Evolutionary conservation across 2,329 filamentous ascomycete species (phyloP).

Genomic region (Juglanconis juglandina): DNA sequence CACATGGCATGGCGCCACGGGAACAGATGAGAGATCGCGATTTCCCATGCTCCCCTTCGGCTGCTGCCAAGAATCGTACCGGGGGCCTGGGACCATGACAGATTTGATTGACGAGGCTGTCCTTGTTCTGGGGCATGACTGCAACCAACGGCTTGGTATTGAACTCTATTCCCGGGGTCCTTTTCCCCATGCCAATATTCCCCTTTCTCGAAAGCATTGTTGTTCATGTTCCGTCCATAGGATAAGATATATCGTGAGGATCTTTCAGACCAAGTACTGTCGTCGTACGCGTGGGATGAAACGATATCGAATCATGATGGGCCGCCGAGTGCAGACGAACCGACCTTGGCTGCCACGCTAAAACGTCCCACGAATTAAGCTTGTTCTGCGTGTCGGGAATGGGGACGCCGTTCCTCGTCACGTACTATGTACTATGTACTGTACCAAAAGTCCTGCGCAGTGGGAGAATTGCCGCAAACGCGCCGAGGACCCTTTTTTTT

Average conservation of each 20-base stretch:
- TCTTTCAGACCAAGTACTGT: neutral
- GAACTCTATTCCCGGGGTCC: neutral
- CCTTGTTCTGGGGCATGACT: neutral
- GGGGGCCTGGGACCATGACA: neutral
- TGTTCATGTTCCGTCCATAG: too few relatives aligned
- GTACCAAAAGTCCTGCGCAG: too few relatives aligned
- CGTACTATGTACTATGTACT: too few relatives aligned
- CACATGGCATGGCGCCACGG: conserved; percentile 14
- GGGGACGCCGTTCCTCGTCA: neutral
- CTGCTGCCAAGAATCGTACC: conserved; percentile 4
- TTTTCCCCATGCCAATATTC: too few relatives aligned
- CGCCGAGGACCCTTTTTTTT: neutral
- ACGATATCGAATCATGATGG: conserved; percentile 3
- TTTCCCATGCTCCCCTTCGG: neutral
- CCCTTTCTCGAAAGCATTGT: too few relatives aligned
- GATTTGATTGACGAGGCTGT: neutral
- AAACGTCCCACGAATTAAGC: conserved; percentile 18
- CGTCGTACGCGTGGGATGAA: neutral
- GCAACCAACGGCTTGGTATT: neutral
- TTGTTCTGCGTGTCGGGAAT: conserved; percentile 16
- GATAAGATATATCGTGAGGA: neutral
- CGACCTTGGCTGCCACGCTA: conserved; percentile 13
- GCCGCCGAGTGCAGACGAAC: neutral
- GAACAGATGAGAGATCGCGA: neutral
- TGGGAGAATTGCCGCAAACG: too few relatives aligned